Evolutionary conservation across 2,329 filamentous ascomycete species (phyloP).

Genomic region (Microcyclospora tardicrescens): DNA sequence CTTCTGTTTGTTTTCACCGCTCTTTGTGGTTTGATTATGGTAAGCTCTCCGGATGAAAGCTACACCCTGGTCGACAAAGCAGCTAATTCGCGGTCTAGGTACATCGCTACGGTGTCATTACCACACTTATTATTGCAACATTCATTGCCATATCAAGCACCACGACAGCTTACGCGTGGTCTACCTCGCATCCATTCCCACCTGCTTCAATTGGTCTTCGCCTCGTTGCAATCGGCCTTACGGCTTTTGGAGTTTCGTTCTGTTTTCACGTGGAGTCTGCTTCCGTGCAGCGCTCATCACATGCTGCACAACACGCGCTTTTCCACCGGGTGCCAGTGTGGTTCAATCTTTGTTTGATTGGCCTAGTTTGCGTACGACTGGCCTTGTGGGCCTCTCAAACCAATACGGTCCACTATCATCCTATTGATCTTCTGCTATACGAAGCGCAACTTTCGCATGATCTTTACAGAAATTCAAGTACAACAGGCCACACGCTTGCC

Average conservation of each 20-base stretch:
- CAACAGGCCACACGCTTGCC: slow-evolving; percentile 33
- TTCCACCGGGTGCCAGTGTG: slow-evolving; percentile 12
- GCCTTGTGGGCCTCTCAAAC: slow-evolving; percentile 29
- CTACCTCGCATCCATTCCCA: slow-evolving; percentile 20
- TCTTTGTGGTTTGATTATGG: slow-evolving; percentile 16
- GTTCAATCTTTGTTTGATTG: slow-evolving; percentile 26
- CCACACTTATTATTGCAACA: slow-evolving; percentile 27
- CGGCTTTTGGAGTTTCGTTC: slow-evolving; percentile 19
- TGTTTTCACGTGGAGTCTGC: slow-evolving; percentile 15
- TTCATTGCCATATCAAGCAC: slow-evolving; percentile 24
- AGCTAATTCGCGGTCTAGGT: slow-evolving; percentile 21
- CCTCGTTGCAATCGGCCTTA: slow-evolving; percentile 11
- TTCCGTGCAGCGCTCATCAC: slow-evolving; percentile 1
- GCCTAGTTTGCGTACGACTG: slow-evolving; percentile 31
- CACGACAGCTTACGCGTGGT: slow-evolving; percentile 22
- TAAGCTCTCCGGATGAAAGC: slow-evolving; percentile 9
- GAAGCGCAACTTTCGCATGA: slow-evolving; percentile 36
- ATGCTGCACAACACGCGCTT: slow-evolving; percentile 1
- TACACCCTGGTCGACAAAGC: slow-evolving; percentile 2
- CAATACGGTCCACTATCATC: slow-evolving; percentile 33
- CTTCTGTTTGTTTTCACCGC: slow-evolving; percentile 15
- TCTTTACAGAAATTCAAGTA: slow-evolving; percentile 36
- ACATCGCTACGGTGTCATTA: slow-evolving; percentile 26
- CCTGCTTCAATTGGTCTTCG: slow-evolving; percentile 10
- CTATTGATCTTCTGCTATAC: slow-evolving; percentile 43